A percentile compares a stretch with the other conserved stretches of the same genome.
Evolutionary conservation across 2,329 filamentous ascomycete genomes (phyloP).

Genomic region (Dryadomyces quercivorus): DNA sequence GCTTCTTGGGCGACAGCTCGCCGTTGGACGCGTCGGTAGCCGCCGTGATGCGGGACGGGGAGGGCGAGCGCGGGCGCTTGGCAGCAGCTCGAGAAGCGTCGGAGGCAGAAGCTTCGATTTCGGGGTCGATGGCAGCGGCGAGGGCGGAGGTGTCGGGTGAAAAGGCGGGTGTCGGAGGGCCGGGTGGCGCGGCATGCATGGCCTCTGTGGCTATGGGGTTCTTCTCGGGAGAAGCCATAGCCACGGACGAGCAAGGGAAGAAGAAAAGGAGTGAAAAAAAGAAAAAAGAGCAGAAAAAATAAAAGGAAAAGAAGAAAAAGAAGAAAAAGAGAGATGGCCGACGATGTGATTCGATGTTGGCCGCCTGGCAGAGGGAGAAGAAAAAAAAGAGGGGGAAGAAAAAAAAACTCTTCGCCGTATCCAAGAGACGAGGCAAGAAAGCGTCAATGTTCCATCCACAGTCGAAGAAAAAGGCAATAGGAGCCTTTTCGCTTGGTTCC

Average conservation of each 20-base stretch:
- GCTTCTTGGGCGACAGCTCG: constrained; percentile 39
- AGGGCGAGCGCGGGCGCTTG: constrained; percentile 24
- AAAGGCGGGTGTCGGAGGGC: constrained; percentile 9
- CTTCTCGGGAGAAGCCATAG: constrained; percentile 31
- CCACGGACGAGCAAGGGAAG: not conserved
- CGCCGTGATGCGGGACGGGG: constrained; percentile 23
- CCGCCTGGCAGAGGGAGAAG: not conserved
- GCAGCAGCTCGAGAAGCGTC: constrained; percentile 23
- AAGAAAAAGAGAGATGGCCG: not conserved
- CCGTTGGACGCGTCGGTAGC: constrained; percentile 17
- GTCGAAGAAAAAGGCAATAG: not conserved
- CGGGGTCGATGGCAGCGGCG: constrained; percentile 21
- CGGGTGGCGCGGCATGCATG: constrained; percentile 25
- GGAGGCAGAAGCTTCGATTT: constrained; percentile 11
- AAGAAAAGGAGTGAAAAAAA: not conserved
- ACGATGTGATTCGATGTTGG: not conserved
- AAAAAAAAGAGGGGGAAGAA: not conserved
- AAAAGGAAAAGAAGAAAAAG: not conserved
- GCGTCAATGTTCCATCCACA: not conserved
- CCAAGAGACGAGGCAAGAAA: not conserved
- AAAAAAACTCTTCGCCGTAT: not conserved
- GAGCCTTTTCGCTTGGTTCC: not conserved
- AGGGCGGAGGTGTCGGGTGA: constrained; percentile 1
- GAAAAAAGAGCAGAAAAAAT: not conserved
- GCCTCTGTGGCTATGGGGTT: constrained; percentile 39